A percentile compares a stretch with the other conserved stretches of the same genome.
These are phyloP conservation scores for Gardenia jasminoides DNA, from an alignment of 257 asterid species.

Conservation along the genomic window DNA sequence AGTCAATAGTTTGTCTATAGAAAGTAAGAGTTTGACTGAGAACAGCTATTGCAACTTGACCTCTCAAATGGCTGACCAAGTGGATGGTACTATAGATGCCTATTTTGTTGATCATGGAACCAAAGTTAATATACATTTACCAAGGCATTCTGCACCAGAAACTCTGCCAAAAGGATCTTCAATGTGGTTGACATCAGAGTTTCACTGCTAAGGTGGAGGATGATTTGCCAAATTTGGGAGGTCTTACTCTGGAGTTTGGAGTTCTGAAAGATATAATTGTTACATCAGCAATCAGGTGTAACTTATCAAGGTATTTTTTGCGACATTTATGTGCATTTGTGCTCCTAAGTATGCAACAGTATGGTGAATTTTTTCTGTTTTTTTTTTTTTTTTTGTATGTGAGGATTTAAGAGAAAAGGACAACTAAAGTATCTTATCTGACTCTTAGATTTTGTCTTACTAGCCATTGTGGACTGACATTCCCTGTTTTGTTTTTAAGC, in stretches of 20 bases:
- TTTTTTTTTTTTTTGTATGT: not conserved
- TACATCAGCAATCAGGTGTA: conserved; percentile 64
- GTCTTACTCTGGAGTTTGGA: conserved; percentile 67
- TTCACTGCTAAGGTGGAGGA: conserved; percentile 20
- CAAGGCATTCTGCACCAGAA: conserved; percentile 34
- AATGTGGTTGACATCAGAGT: conserved; percentile 26
- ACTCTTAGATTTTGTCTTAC: not conserved
- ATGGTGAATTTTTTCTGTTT: no score
- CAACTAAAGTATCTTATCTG: not conserved
- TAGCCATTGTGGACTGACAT: not conserved
- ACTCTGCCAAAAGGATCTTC: conserved; percentile 25
- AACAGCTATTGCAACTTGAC: conserved; percentile 21
- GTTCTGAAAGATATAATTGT: conserved; percentile 68
- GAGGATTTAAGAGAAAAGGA: not conserved
- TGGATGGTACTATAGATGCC: conserved; percentile 27
- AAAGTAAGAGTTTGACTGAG: conserved; percentile 23
- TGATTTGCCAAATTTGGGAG: conserved; percentile 61
- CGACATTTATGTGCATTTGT: not conserved
- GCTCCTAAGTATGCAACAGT: not conserved
- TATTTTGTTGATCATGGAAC: conserved; percentile 50
- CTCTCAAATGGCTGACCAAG: conserved; percentile 26
- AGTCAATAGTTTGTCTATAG: conserved; percentile 32
- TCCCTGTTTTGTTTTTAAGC: not conserved
- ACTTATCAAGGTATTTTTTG: conserved; percentile 58
- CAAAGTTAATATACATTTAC: conserved; percentile 44